Conservation (phyloP, 495 filamentous ascomycete genomes). For the Chaetomium fimeti region DNA sequence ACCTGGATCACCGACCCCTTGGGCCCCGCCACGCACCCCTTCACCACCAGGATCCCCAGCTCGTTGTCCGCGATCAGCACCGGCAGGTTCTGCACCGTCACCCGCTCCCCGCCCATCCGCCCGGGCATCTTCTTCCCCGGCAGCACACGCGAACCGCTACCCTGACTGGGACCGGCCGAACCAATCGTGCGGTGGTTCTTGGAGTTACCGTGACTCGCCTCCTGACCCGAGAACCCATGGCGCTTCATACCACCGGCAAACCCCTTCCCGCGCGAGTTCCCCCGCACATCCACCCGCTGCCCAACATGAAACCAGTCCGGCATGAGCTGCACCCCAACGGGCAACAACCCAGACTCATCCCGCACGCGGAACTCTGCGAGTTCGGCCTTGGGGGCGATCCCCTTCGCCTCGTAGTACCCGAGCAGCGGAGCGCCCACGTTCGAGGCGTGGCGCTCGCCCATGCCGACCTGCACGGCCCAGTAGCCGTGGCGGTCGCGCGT, state of each 20-base stretch:
- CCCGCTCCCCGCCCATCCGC: constrained; percentile 82
- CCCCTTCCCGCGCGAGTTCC: constrained; percentile 77
- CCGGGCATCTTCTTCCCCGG: constrained; percentile 98
- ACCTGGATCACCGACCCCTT: constrained; percentile 79
- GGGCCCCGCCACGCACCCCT: constrained; percentile 79
- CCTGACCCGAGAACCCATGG: constrained; percentile 82
- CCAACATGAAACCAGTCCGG: constrained; percentile 88
- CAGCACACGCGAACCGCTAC: constrained; percentile 83
- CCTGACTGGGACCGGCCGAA: constrained; percentile 81
- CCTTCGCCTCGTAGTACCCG: constrained; percentile 77
- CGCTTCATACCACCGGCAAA: constrained; percentile 98
- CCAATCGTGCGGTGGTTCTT: constrained; percentile 87
- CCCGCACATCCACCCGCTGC: constrained; percentile 83
- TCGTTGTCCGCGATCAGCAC: constrained; percentile 81
- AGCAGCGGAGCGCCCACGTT: constrained; percentile 78
- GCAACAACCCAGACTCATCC: constrained; percentile 66
- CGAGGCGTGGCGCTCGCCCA: constrained; percentile 68
- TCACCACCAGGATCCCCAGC: constrained; percentile 83
- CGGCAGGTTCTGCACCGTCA: constrained; percentile 86
- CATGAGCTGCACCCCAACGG: constrained; percentile 67
- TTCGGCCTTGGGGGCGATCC: constrained; percentile 75
- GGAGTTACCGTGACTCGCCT: constrained; percentile 90
- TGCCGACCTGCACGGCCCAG: constrained; percentile 85
- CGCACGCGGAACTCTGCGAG: constrained; percentile 86
- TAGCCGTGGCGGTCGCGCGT: constrained; percentile 79